Evolutionary conservation across 106 monocot genomes (phyloP), one percentile per base, ranked within the genome.

Genomic region (Iris macrosiphon): DNA sequence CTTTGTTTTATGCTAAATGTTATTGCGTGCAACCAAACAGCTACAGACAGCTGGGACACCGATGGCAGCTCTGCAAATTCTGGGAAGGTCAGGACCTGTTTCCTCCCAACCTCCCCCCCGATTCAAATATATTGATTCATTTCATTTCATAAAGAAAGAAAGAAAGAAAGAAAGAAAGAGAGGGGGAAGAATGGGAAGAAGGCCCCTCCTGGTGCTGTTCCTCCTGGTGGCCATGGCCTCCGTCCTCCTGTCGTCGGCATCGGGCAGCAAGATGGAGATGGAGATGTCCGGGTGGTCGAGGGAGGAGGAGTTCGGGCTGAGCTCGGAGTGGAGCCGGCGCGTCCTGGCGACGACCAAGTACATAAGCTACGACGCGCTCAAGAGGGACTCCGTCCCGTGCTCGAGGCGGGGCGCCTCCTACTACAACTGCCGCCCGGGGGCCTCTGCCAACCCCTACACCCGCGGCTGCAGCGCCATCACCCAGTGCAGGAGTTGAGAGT

Each of bases 401-500:
- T 62, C 65, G 17, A 64, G 40, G 27, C 69, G 70, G 27, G 80
- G 80, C 11, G 70, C 70, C 12, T 75, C 74, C 56, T 80, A 80
- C 62, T 80, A 80, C 70, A 80, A 80, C 43, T 80, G 80, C 61
- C 70, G 66, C 9, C 59, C 80, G 13, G 80, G 80, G 5, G 80
- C 71, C 23, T 52, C 41, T 50, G 65, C 70, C 35, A 80, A 80
- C 38, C 80, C 70, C 11, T 80, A 80, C 58, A 28, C 8, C n/a
- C 70, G 80, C 20, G 80, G 80, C 7, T 80, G 80, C 66, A 61
- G 42, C 49, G 15, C 48, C 31, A 74, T 80, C 75, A 74, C 80
- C 24, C 37, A 46, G 15, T 80, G 80, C 75, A 41, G 70, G 11
- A 26, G 43, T 24, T 70, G n/a, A n/a, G n/a, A n/a, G n/a, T n/a